Percentiles rank a stretch among this genome's conserved stretches.
Evolutionary conservation across 352 stramenopile genomes (phyloP).

Genomic region (Elongisporangium prolatum): DNA sequence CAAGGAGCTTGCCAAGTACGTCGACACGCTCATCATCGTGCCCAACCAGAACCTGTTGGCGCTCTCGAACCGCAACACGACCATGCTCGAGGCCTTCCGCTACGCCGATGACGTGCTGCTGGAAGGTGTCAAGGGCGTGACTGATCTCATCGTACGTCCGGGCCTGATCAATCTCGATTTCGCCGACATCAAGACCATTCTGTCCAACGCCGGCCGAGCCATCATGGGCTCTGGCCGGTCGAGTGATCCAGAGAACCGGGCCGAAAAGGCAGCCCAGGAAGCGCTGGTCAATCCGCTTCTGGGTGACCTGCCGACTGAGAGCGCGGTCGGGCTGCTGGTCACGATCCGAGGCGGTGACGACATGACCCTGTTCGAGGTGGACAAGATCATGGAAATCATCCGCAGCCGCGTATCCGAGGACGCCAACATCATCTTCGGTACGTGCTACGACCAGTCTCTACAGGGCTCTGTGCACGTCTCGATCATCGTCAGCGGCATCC

Average conservation of each 20-base stretch:
- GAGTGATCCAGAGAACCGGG: conserved; percentile 58
- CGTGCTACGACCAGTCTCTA: conserved; percentile 81
- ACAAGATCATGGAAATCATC: conserved; percentile 88
- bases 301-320: conserved; percentile 91
- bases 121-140: conserved; percentile 94
- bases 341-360: conserved; percentile 93
- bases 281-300: conserved; percentile 95
- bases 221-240: conserved; percentile 94
- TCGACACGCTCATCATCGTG: conserved; percentile 96
- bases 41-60: conserved; percentile 95
- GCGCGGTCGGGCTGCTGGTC: conserved; percentile 92
- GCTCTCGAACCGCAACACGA: conserved; percentile 91
- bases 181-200: conserved; percentile 95
- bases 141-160: conserved; percentile 94
- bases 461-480: conserved; percentile 81
- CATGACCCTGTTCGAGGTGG: conserved; percentile 92
- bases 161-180: conserved; percentile 98
- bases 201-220: conserved; percentile 91
- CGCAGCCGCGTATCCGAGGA: conserved; percentile 69
- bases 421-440: conserved; percentile 89
- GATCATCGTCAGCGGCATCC: conserved; percentile 87
- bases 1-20: conserved; percentile 88
- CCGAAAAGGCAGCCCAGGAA: conserved; percentile 87
- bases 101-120: conserved; percentile 94
- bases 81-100: conserved; percentile 91